phyloP scores from a whole-genome alignment of 192 early-diverging fungal genomes.

The Coemansia sp. region DNA sequence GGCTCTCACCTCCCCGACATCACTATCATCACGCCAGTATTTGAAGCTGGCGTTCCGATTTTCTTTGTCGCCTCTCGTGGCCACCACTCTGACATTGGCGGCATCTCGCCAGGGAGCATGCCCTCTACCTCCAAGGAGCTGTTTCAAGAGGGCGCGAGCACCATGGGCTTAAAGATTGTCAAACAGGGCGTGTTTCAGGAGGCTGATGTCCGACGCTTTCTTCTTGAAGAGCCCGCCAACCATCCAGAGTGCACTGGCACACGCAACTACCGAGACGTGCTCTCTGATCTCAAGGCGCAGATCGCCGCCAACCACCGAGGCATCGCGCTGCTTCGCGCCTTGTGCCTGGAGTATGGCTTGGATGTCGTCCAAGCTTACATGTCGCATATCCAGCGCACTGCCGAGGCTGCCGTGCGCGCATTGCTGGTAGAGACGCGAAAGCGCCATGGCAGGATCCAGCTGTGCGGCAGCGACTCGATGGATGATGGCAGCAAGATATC shows the following conservation, averaged over 20 bases:
- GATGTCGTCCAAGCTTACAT: slow-evolving; percentile 94
- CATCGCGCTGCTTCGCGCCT: slow-evolving; percentile 72
- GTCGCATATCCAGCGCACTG: slow-evolving; percentile 86
- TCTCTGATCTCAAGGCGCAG: slow-evolving; percentile 95
- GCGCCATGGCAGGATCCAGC: slow-evolving; percentile 3
- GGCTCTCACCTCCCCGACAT: slow-evolving; percentile 96
- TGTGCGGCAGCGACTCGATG: slow-evolving; percentile 72
- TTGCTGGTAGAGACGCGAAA: slow-evolving; percentile 65
- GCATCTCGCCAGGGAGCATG: slow-evolving; percentile 81
- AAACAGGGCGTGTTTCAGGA: slow-evolving; percentile 77
- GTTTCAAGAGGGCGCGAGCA: slow-evolving; percentile 92
- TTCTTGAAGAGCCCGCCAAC: slow-evolving; percentile 79
- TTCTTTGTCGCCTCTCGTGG: slow-evolving; percentile 95
- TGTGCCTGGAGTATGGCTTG: slow-evolving; percentile 84
- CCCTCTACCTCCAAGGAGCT: slow-evolving; percentile 90
- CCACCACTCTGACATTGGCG: slow-evolving; percentile 95
- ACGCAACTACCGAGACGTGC: slow-evolving; percentile 83
- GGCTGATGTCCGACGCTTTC: slow-evolving; percentile 68
- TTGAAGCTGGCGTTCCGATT: slow-evolving; percentile 64
- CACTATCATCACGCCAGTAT: slow-evolving; percentile 95
- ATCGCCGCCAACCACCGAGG: slow-evolving; percentile 96
- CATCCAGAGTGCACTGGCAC: slow-evolving; percentile 86
- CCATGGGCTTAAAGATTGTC: slow-evolving; percentile 87
- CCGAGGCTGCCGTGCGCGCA: slow-evolving; percentile 78
- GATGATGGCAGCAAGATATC: slow-evolving; percentile 88